phyloP scores from a whole-genome alignment of 768 basidiomycete species.

The Rhodocollybia butyracea region DNA sequence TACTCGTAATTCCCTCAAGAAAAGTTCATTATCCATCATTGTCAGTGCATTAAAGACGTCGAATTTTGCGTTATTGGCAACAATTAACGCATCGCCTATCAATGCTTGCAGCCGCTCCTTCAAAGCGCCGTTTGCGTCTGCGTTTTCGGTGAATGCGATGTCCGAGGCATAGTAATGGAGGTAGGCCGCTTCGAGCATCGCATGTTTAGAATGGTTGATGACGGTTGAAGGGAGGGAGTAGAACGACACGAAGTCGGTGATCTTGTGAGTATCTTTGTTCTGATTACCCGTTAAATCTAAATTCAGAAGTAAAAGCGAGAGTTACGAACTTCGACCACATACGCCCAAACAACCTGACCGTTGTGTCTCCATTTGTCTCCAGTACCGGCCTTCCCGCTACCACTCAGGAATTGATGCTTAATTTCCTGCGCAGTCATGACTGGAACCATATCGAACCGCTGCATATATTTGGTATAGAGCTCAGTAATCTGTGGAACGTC shows the following conservation, averaged over 20 bases:
- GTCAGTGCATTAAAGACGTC: slow-evolving; percentile 97
- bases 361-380: slow-evolving; percentile 52
- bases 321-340: slow-evolving; percentile 83
- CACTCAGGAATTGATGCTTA: slow-evolving; percentile 85
- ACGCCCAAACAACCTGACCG: slow-evolving; percentile 92
- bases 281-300: slow-evolving; percentile 25
- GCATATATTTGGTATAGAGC: slow-evolving; percentile 76
- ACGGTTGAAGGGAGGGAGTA: slow-evolving; percentile 95
- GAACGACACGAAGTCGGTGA: slow-evolving; percentile 97
- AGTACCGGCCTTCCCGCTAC: slow-evolving; percentile 57
- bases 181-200: slow-evolving; percentile 87
- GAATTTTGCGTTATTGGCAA: slow-evolving; percentile 83
- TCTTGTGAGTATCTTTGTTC: slow-evolving; percentile 77
- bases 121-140: slow-evolving; percentile 59
- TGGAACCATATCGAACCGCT: slow-evolving; percentile 81
- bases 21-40: slow-evolving; percentile 86
- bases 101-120: slow-evolving; percentile 70
- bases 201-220: slow-evolving; percentile 70
- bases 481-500: slow-evolving; percentile 72
- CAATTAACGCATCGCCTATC: slow-evolving; percentile 73
- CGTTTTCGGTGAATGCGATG: slow-evolving; percentile 57
- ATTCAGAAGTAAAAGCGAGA: not conserved
- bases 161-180: slow-evolving; percentile 94
- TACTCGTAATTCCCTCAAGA: slow-evolving; percentile 85
- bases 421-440: slow-evolving; percentile 75